phyloP scores from a whole-genome alignment of 768 basidiomycete species.

The Termitomyces heimii region DNA sequence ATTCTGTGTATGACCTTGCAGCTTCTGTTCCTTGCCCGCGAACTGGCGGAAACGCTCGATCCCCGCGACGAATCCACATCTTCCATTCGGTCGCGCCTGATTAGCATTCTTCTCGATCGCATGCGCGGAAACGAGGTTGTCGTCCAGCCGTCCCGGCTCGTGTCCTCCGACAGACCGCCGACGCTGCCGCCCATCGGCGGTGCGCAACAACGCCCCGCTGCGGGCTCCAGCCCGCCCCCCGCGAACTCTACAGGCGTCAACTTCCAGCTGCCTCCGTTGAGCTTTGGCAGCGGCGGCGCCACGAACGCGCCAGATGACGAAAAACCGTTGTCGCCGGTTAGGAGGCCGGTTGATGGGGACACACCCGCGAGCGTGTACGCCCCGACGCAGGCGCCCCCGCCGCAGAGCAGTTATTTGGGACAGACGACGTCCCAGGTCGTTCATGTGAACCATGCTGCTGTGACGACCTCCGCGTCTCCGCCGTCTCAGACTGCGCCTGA shows the following conservation, averaged over 20 bases:
- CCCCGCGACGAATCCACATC: slow-evolving; percentile 76
- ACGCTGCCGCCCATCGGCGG: slow-evolving; percentile 28
- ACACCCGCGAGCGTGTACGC: not conserved
- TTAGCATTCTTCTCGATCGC: slow-evolving; percentile 56
- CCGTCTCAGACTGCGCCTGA: slow-evolving; percentile 1
- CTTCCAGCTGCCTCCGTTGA: slow-evolving; percentile 58
- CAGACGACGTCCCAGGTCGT: slow-evolving; percentile 4
- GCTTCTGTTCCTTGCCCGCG: slow-evolving; percentile 86
- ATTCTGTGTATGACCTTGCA: slow-evolving; percentile 27
- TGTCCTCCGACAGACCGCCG: slow-evolving; percentile 23
- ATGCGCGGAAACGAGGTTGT: slow-evolving; percentile 39
- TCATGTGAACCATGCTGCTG: slow-evolving; percentile 1
- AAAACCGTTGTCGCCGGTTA: slow-evolving; percentile 17
- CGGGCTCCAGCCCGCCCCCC: slow-evolving; percentile 2
- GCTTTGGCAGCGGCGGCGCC: slow-evolving; percentile 28
- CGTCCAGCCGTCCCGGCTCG: slow-evolving; percentile 6
- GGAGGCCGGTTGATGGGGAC: slow-evolving; percentile 12
- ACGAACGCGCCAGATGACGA: slow-evolving; percentile 9
- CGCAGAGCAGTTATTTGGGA: slow-evolving; percentile 2
- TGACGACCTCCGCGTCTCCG: slow-evolving; percentile 3
- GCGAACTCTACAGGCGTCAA: slow-evolving; percentile 14
- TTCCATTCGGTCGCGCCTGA: slow-evolving; percentile 53
- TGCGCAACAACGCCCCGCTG: slow-evolving; percentile 8
- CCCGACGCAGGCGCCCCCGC: not conserved
- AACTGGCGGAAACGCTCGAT: slow-evolving; percentile 72